These are phyloP conservation scores for Hypoxylon sp. DNA, from an alignment of 2,329 filamentous ascomycete species.

Conservation along the genomic window DNA sequence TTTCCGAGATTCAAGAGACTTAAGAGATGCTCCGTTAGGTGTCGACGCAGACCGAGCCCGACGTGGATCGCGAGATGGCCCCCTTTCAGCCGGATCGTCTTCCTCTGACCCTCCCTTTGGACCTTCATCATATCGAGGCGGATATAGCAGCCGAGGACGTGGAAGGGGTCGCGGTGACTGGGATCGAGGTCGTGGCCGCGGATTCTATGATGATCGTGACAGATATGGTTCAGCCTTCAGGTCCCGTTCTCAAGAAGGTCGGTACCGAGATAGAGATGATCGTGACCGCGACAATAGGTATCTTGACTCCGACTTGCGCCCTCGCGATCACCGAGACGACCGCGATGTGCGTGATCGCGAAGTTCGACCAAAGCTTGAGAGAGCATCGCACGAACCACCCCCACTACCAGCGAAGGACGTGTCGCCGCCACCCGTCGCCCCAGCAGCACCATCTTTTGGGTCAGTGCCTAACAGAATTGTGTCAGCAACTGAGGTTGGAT, in stretches of 20 bases:
- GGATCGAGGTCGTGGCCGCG: slow-evolving; percentile 65
- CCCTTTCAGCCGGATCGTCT: slow-evolving; percentile 78
- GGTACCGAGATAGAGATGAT: slow-evolving; percentile 67
- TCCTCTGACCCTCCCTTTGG: slow-evolving; percentile 77
- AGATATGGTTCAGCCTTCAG: slow-evolving; percentile 62
- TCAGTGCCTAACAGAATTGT: slow-evolving; percentile 66
- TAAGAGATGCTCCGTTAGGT: slow-evolving; percentile 69
- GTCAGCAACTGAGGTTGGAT: slow-evolving; percentile 56
- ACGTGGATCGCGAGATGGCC: slow-evolving; percentile 79
- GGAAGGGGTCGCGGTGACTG: slow-evolving; percentile 68
- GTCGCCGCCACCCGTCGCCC: slow-evolving; percentile 71
- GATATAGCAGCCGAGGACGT: slow-evolving; percentile 70
- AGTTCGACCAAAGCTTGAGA: slow-evolving; percentile 65
- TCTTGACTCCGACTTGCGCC: slow-evolving; percentile 56
- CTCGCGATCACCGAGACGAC: slow-evolving; percentile 66
- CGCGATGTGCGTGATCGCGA: slow-evolving; percentile 61
- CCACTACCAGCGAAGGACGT: slow-evolving; percentile 65
- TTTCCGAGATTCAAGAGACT: slow-evolving; percentile 71
- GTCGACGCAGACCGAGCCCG: slow-evolving; percentile 77
- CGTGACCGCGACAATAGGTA: slow-evolving; percentile 58
- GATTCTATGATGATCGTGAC: slow-evolving; percentile 75
- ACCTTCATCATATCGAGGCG: slow-evolving; percentile 68
- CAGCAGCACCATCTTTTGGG: slow-evolving; percentile 72
- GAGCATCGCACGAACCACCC: slow-evolving; percentile 66
- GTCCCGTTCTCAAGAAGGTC: slow-evolving; percentile 76